Evolutionary conservation across 2,329 filamentous ascomycete genomes (phyloP), one percentile per base, ranked within the genome.

Genomic region (Bipolaris cookei): DNA sequence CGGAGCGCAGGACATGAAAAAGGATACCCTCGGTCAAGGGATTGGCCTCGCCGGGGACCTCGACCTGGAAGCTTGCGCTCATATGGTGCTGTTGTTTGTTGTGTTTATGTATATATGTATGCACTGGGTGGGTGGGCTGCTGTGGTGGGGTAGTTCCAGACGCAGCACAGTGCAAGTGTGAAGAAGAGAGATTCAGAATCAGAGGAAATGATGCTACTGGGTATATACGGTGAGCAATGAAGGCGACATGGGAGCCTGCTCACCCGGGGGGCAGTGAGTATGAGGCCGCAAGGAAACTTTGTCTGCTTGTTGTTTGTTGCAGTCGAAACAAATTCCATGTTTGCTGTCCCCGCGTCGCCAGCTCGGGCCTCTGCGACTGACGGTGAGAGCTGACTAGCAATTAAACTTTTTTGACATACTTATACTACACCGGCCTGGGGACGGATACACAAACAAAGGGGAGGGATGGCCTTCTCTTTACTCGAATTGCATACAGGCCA

Each of bases 1-100:
- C 82, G 7, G 80, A 79, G 35, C 75, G 76, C 35, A 84, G 73
- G n/a, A 78, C 78, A 58, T 82, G 79, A 49, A 80, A 77, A 2
- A 84, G 75, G 16, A 76, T 77, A 45, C 73, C 70, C 53, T 82
- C 79, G 6, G 78, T 82, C 21, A 84, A 76, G 7, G 82, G 82
- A 56, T 81, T 92, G 42, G 92, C 89, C 79, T 95, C 92, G 63
- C 90, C 92, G 6, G 90, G 85, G 58, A 92, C 87, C 79, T 96
- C 92, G n/a, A 65, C 65, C 32, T 66, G 62, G 49, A 73, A 70
- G 35, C 72, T 69, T 50, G 66, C 63, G 41, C 73, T 64, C 75
- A 77, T 77, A 34, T 48, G 53, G 48, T 34, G 38, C 30, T 23
- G 28, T 41, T 6, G 23, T 30, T n/a, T 44, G 42, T 32, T 18